Evolutionary conservation across 75 land plant species (phyloP), one percentile per base, ranked within the genome.

Genomic region (Pinus taeda): DNA sequence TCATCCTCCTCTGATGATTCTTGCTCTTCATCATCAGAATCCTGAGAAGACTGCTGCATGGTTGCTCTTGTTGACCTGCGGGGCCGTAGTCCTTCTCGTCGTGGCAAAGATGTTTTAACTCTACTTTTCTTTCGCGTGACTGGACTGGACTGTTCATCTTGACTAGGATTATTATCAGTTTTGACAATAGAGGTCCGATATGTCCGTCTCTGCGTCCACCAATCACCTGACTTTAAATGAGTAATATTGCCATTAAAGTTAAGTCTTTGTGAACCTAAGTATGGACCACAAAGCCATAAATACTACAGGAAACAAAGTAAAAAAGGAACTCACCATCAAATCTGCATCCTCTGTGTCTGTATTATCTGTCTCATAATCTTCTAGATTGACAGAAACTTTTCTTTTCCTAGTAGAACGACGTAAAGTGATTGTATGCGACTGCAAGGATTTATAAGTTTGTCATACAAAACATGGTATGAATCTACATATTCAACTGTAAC

Each of bases 391-490:
- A 70, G 95, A 83, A 57, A 86, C 78, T 77, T 92, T 93, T 87
- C 99, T 89, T 76, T 97, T 94, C 73, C 99, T 86, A 9, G 95
- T 90, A 55, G 99, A 97, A 4, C 99, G 93, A 6, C 99, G 87
- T 75, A 95, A 80, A 58, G 80, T 89, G 71, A 79, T 11, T 22
- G 83, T 73, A 61, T 74, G 73, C 57, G 83, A 81, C 92, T 90
- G 85, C 73, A 82, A 62, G 22, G 74, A 76, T 53, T 73, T 81
- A n/a, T 17, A 39, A 69, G 15, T 39, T 69, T 45, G n/a, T 42
- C 22, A 69, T 69, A 67, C 45, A 67, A 37, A 67, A 13, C 49
- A 37, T 20, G 71, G n/a, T 49, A n/a, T 3, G 36, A 36, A 9
- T 0, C 49, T 67, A 67, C 22, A 7, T 67, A 67, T 37, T 37